Evolutionary conservation across 148 eudicot species (phyloP), one percentile per base, ranked within the genome.

Genomic region (Camellia sinensis): DNA sequence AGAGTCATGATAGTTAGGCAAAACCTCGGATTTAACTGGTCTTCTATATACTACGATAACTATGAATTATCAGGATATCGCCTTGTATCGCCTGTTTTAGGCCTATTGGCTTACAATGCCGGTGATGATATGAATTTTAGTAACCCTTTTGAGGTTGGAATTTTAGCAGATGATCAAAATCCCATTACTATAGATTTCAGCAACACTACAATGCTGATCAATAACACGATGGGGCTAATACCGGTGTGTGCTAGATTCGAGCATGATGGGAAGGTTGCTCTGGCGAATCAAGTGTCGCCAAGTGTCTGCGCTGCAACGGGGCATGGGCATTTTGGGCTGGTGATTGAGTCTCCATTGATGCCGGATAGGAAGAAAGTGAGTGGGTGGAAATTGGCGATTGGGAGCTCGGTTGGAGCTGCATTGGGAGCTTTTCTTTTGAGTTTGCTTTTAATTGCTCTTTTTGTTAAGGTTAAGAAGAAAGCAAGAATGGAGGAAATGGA

Each of bases 391-490:
- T 76, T 96, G 60, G 92, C 85, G 14, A 46, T 92, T 2, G 99
- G 93, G 60, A 79, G 91, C 82, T 81, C 97, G 10, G 84, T 96
- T 8, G 99, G 98, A 77, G 99, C 95, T 19, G 93, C 91, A 6
- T 59, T 96, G 68, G 99, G 98, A 6, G 91, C 90, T 4, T 90
- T 88, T 72, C 87, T 96, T 45, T 65, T 96, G 69, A 88, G 92
- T 12, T 83, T 93, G 87, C 82, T 96, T 54, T 40, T 92, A 74
- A 81, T 93, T 64, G 99, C 99, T 21, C 82, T 96, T 90, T 86
- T 89, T 79, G 97, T 83, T 37, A 93, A 89, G 83, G 99, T 92
- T n/a, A 95, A 93, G 82, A 94, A 91, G 85, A 92, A 89, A 84
- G 86, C 91, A 9, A 89, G 89, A 68, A 80, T 89, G 87, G 98